Evolutionary conservation across 2,329 filamentous ascomycete genomes (phyloP).

Genomic region (Xylariaceae sp.): DNA sequence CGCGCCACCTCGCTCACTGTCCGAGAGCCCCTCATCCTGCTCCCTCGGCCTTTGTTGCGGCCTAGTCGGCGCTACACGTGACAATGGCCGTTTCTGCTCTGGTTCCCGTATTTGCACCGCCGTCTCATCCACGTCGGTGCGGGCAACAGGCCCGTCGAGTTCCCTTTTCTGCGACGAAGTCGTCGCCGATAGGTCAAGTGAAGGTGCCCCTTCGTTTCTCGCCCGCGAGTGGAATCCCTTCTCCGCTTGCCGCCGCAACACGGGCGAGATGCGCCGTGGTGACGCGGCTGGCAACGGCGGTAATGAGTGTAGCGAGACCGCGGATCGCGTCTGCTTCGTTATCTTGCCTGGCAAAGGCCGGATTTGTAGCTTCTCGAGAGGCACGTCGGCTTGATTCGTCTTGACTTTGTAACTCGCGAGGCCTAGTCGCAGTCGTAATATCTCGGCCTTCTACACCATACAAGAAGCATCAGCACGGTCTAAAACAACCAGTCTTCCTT

Average conservation of each 20-base stretch:
- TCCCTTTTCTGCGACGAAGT: slow-evolving; percentile 9
- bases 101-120: slow-evolving; percentile 19
- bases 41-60: slow-evolving; percentile 20
- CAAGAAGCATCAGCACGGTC: slow-evolving; percentile 7
- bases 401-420: slow-evolving; percentile 72
- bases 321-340: not conserved
- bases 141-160: not conserved
- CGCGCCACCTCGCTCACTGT: slow-evolving; percentile 46
- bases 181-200: slow-evolving; percentile 4
- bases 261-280: not conserved
- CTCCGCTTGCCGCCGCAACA: not conserved
- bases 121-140: not conserved
- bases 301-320: slow-evolving; percentile 10
- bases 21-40: slow-evolving; percentile 35
- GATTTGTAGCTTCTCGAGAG: slow-evolving; percentile 56
- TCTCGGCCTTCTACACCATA: slow-evolving; percentile 54
- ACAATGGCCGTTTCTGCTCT: slow-evolving; percentile 18
- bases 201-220: not conserved
- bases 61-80: slow-evolving; percentile 2
- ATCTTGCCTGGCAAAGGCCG: slow-evolving; percentile 30
- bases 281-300: slow-evolving; percentile 3
- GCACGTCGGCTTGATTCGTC: slow-evolving; percentile 65
- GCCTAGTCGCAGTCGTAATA: slow-evolving; percentile 62
- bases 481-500: not conserved
- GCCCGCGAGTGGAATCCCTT: slow-evolving; percentile 5